Evolutionary conservation across 2,329 filamentous ascomycete species (phyloP), one percentile per base, ranked within the genome.

Genomic region (Chaetoscypha palmicola): DNA sequence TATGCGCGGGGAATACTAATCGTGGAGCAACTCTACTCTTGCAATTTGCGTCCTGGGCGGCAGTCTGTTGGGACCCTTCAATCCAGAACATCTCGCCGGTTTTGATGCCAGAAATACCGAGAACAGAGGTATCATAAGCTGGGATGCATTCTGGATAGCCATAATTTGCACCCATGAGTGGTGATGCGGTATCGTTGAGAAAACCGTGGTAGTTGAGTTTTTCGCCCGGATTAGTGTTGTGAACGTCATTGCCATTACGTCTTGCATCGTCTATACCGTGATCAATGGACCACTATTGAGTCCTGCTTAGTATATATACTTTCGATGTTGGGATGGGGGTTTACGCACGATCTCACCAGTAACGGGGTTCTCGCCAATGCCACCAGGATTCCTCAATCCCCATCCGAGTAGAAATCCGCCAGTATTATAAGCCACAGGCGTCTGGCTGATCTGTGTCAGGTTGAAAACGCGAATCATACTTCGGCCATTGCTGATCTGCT

Each of bases 171-270:
- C 49, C 49, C 3, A 38, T 24, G 3, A 28, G 20, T 14, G 43
- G 16, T 4, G 37, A 7, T 5, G 22, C 14, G 4, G 43, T 43
- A 14, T 24, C 31, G 20, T 47, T 47, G 12, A 52, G 3, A 9
- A 34, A 4, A 7, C 49, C 47, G 20, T 52, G 49, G 38, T 43
- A 52, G 20, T 52, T 52, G 8, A 52, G 24, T 26, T 49, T 41
- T 38, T 52, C 49, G 19, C 36, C 49, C 10, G 49, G 49, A 17
- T 49, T 52, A 26, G 41, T 46, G 10, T 35, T 42, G 23, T 52
- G 49, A 7, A 49, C 21, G 35, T 51, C 49, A 23, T 28, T 37
- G 21, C 39, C 38, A 10, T 38, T 23, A 4, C 38, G 24, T 12
- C 19, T 38, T 7, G 47, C 41, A 10, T 51, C 35, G 23, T 51